Evolutionary conservation across 225 moss, liverwort and hornwort genomes (phyloP).

Genomic region (Ulota crispa): DNA sequence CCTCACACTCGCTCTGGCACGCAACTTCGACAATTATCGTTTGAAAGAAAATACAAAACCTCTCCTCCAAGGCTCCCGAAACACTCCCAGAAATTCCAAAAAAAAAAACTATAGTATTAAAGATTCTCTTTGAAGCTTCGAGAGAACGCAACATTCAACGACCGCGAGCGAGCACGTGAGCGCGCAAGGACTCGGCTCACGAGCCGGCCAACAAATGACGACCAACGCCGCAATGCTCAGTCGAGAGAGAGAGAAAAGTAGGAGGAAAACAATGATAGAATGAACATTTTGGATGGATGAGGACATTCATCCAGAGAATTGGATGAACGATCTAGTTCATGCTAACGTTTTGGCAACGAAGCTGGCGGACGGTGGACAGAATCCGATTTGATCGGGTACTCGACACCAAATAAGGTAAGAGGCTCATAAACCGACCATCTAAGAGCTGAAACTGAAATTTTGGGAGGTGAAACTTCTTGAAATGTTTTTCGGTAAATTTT

Average conservation of each 20-base stretch:
- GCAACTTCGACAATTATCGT: neutral
- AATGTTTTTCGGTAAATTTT: too few relatives aligned
- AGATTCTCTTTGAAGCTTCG: conserved; percentile 13
- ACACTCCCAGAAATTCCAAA: neutral
- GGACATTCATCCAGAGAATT: rapidly evolving
- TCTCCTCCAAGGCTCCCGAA: neutral
- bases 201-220: too few relatives aligned
- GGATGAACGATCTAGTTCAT: neutral
- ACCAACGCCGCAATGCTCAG: neutral
- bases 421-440: too few relatives aligned
- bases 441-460: too few relatives aligned
- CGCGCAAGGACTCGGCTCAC: too few relatives aligned
- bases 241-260: neutral
- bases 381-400: too few relatives aligned
- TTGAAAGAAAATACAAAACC: neutral
- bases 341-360: neutral
- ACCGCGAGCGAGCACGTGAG: conserved; percentile 2
- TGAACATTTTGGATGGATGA: neutral
- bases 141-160: too few relatives aligned
- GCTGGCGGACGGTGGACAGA: neutral
- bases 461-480: too few relatives aligned
- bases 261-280: neutral
- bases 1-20: neutral
- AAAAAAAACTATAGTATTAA: neutral
- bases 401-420: too few relatives aligned